These are phyloP conservation scores for Clavaria fumosa DNA, from an alignment of 768 basidiomycete genomes.

Conservation along the genomic window DNA sequence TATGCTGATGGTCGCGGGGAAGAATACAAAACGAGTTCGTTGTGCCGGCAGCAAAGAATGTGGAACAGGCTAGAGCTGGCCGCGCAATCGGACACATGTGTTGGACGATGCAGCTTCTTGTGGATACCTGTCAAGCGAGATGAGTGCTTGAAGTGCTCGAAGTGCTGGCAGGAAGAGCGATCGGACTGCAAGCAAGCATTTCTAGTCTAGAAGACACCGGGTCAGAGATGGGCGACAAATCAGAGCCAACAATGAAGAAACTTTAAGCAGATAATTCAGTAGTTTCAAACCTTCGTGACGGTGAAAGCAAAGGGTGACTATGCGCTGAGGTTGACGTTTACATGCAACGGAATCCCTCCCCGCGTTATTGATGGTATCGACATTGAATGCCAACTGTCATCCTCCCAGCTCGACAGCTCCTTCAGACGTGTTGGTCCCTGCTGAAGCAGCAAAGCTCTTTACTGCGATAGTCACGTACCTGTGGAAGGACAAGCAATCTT, in stretches of 20 bases:
- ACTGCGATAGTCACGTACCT: slow-evolving; percentile 4
- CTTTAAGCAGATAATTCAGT: background rate
- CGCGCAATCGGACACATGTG: background rate
- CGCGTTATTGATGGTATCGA: slow-evolving; percentile 1
- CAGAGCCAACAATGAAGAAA: background rate
- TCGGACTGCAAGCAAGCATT: slow-evolving; percentile 1
- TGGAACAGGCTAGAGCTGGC: slow-evolving; percentile 2
- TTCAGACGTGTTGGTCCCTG: slow-evolving; percentile 6
- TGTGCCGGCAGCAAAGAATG: slow-evolving; percentile 5
- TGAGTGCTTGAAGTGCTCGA: background rate
- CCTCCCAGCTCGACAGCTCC: slow-evolving; percentile 2
- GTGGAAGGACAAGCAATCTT: background rate
- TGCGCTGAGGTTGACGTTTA: slow-evolving; percentile 6
- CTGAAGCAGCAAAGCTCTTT: slow-evolving; percentile 6
- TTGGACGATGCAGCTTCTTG: slow-evolving; percentile 4
- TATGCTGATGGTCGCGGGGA: background rate
- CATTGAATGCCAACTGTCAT: slow-evolving; percentile 6
- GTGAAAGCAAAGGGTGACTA: slow-evolving; percentile 3
- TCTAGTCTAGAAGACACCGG: too few species aligned
- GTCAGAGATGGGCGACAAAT: background rate
- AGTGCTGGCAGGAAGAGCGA: slow-evolving; percentile 1
- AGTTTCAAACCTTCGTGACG: background rate
- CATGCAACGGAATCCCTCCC: slow-evolving; percentile 7
- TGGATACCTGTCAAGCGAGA: background rate
- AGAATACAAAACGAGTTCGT: background rate